Base-by-base conservation (phyloP, 768 basidiomycete genomes). In the Phaeolepiota aurea region DNA sequence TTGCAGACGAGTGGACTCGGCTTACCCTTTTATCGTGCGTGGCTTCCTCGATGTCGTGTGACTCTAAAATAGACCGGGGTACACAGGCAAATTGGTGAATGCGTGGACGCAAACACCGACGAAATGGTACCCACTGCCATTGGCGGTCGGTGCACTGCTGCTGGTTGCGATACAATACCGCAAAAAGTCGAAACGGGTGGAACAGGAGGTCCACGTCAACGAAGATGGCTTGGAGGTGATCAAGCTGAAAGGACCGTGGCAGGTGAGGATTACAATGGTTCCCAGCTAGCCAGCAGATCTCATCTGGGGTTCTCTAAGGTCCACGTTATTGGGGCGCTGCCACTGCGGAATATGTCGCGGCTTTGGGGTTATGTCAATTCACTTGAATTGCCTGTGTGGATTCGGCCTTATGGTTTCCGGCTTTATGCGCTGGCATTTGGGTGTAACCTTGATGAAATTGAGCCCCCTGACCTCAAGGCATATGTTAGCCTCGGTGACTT, bases 281-380 rank as follows among this genome's bases (percentile, higher is more conserved):
- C 41, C 28, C 16, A 39, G 13, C 20, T 15, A 39, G 14, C 23
- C 12, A 30, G 32, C n/a, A 20, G 21, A 13, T 18, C 14, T 21
- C 16, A 35, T 16, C n/a, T n/a, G 7, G 7, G 33, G 15, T 15
- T 35, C 33, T 9, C 5, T 18, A 45, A 89, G 91, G 90, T 98
- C n/a, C 87, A 94, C 62, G 92, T 98, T 35, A 71, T 98, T 38
- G 94, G 93, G 38, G 93, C 93, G 7, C 75, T 99, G 1, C 96
- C 96, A 0, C 74, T 98, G 4, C 80, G 93, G 31, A 91, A 91
- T 46, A 79, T 97, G 56, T 98, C 94, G n/a, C 83, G 93, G 1
- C 62, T 98, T 3, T 98, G 94, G 92, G 96, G 96, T 4, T 93
- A 92, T 60, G 53, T 98, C 46, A 99, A 97, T 66, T 87, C 86